Base-by-base conservation (phyloP, 495 filamentous ascomycete species). In the Clavariopsis aquatica region DNA sequence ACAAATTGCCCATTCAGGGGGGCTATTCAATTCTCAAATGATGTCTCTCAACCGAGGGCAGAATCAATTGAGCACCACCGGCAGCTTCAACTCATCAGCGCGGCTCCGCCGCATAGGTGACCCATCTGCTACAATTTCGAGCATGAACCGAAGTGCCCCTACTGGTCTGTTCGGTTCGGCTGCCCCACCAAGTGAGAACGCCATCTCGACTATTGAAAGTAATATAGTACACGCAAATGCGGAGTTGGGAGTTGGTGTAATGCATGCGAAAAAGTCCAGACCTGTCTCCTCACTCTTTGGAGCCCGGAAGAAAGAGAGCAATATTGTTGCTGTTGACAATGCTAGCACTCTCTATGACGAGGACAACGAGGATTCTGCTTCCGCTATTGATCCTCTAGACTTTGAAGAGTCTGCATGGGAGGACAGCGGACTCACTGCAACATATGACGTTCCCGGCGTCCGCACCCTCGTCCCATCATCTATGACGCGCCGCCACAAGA, bases 401-500 rank as follows among this genome's bases (percentile, higher is more conserved):
- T 71, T 68, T 43, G 54, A 71, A 36, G 68, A 71, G 28, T 45
- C 65, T 5, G n/a, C 28, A 22, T 71, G 68, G 68, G 68, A 68
- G 52, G 68, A 71, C 49, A 24, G 67, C 28, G 86, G 87, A 4
- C 77, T 89, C 19, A 86, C 85, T 0, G 82, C 84, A 10, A 85
- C 83, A 1, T 88, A 87, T 73, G 82, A 86, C 52, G 76, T 88
- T 7, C 83, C 83, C 5, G 82, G 81, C 24, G 64, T 76, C 19
- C 81, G 80, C 43, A 84, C 80, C 0, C 68, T 85, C 5, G 68
- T 60, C 51, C 75, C 84, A 28, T 81, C 77, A 36, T 82, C 78
- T 31, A 70, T 76, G 2, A 75, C 62, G 34, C 80, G 72, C 52
- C 75, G 71, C n/a, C 77, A 71, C 52, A 71, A 71, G 36, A 71